A percentile compares a stretch with the other conserved stretches of the same genome.
phyloP scores from a whole-genome alignment of 371 early-diverging fungal genomes.

The Batkoa obscura region DNA sequence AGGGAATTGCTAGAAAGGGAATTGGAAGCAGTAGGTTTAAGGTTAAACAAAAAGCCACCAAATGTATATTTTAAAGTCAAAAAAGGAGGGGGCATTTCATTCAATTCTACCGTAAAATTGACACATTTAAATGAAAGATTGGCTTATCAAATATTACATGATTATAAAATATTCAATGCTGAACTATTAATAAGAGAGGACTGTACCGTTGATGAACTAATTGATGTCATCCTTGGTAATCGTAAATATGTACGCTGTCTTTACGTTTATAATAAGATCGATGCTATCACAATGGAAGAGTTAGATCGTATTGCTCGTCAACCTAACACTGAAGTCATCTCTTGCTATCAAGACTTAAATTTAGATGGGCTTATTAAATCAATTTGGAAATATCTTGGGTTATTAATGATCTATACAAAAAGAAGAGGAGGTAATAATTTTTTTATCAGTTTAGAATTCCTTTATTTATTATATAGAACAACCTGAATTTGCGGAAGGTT shows the following conservation, averaged over 20 bases:
- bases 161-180: slow-evolving; percentile 95
- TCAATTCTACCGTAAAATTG: slow-evolving; percentile 79
- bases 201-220: slow-evolving; percentile 94
- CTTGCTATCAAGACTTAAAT: slow-evolving; percentile 88
- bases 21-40: slow-evolving; percentile 95
- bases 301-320: slow-evolving; percentile 75
- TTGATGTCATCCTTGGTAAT: slow-evolving; percentile 96
- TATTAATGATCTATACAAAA: slow-evolving; percentile 96
- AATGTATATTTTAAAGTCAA: slow-evolving; percentile 94
- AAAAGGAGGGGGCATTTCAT: slow-evolving; percentile 95
- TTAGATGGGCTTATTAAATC: slow-evolving; percentile 79
- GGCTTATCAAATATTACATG: slow-evolving; percentile 88
- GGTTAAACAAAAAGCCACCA: slow-evolving; percentile 81
- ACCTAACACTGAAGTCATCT: slow-evolving; percentile 72
- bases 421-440: slow-evolving; percentile 39
- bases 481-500: slow-evolving; percentile 91
- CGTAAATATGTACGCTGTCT: slow-evolving; percentile 91
- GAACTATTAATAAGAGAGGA: slow-evolving; percentile 97
- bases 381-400: slow-evolving; percentile 72
- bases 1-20: slow-evolving; percentile 88
- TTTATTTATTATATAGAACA: slow-evolving; percentile 20
- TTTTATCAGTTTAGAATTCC: too few species aligned
- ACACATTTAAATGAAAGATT: slow-evolving; percentile 77
- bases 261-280: slow-evolving; percentile 98
- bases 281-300: slow-evolving; percentile 92